Percentiles rank a stretch among this genome's conserved stretches.
phyloP scores from a whole-genome alignment of 2,329 filamentous ascomycete genomes.

The Torrubiella hemipterigena region DNA sequence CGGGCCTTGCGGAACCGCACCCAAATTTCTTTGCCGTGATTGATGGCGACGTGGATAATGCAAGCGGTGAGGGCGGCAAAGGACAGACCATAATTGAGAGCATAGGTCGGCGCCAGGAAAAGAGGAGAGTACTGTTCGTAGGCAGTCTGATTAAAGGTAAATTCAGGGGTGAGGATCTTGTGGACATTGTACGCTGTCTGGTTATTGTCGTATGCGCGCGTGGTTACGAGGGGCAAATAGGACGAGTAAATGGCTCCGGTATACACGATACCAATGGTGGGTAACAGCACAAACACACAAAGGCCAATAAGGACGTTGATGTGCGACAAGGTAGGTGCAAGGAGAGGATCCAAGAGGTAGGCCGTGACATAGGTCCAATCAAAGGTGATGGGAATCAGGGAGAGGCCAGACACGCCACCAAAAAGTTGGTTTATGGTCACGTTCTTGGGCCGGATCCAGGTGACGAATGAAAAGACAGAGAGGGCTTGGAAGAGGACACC shows the following conservation, averaged over 20 bases:
- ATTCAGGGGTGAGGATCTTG: slow-evolving; percentile 33
- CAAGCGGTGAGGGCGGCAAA: slow-evolving; percentile 35
- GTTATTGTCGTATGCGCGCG: slow-evolving; percentile 44
- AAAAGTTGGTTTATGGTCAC: slow-evolving; percentile 43
- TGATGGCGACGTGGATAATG: slow-evolving; percentile 22
- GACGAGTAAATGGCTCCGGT: slow-evolving; percentile 32
- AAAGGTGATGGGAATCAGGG: slow-evolving; percentile 41
- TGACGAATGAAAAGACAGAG: slow-evolving; percentile 42
- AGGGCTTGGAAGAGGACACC: slow-evolving; percentile 36
- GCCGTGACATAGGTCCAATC: slow-evolving; percentile 28
- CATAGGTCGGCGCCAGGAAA: slow-evolving; percentile 35
- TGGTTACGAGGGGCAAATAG: slow-evolving; percentile 42
- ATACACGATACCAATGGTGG: slow-evolving; percentile 34
- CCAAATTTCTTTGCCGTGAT: slow-evolving; percentile 29
- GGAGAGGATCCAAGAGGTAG: slow-evolving; percentile 27
- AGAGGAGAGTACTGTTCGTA: slow-evolving; percentile 42
- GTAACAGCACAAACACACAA: slow-evolving; percentile 26
- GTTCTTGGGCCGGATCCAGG: slow-evolving; percentile 41
- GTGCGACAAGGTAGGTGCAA: slow-evolving; percentile 28
- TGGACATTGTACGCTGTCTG: slow-evolving; percentile 36
- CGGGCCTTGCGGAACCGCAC: slow-evolving; percentile 31
- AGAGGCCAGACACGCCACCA: slow-evolving; percentile 39
- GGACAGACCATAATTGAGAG: slow-evolving; percentile 24
- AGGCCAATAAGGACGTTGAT: slow-evolving; percentile 33
- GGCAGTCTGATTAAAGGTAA: slow-evolving; percentile 33